These are phyloP conservation scores for Raphanus raphanistrum DNA, from an alignment of 345 rosid species.

Conservation along the genomic window DNA sequence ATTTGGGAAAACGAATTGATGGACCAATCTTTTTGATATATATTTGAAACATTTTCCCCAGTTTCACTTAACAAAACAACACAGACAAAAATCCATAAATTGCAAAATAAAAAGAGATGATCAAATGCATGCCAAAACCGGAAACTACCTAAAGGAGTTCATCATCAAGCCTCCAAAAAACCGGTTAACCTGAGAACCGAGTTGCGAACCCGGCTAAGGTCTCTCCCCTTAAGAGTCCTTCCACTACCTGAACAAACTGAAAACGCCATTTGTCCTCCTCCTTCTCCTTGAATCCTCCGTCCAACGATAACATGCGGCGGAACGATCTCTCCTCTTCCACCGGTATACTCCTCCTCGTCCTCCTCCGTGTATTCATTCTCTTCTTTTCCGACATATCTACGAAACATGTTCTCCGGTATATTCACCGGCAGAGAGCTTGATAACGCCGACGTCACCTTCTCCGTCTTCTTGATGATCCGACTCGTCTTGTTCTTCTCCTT, in stretches of 20 bases:
- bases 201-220: slow-evolving; percentile 34
- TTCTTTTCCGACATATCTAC: slow-evolving; percentile 2
- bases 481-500: neutral
- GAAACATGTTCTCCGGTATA: slow-evolving; percentile 11
- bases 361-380: slow-evolving; percentile 13
- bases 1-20: neutral
- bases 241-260: slow-evolving; percentile 36
- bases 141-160: neutral
- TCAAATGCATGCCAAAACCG: slow-evolving; percentile 1
- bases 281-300: slow-evolving; percentile 33
- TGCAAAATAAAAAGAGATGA: neutral
- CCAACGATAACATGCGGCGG: slow-evolving; percentile 45
- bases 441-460: neutral
- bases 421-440: slow-evolving; percentile 43
- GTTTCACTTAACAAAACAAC: neutral
- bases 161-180: slow-evolving; percentile 36
- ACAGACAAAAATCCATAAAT: neutral
- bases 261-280: slow-evolving; percentile 36
- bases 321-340: slow-evolving; percentile 19
- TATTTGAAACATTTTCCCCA: neutral
- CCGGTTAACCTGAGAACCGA: slow-evolving; percentile 41
- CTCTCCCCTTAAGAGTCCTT: slow-evolving; percentile 37
- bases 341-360: slow-evolving; percentile 21
- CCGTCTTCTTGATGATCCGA: neutral
- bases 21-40: neutral